Evolutionary conservation across 257 asterid species (phyloP).

Genomic region (Coffea eugenioides): DNA sequence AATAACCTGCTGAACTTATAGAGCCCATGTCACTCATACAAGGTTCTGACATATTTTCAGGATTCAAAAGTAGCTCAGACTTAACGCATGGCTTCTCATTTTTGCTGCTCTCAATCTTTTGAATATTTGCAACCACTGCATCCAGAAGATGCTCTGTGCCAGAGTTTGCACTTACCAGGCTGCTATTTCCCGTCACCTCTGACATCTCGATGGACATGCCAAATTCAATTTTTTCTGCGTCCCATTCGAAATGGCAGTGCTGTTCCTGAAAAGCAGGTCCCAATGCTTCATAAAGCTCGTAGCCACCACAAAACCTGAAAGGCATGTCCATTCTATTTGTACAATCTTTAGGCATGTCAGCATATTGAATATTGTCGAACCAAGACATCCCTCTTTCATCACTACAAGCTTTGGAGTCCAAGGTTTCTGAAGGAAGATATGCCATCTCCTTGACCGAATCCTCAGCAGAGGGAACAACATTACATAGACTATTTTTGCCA

Average conservation of each 20-base stretch:
- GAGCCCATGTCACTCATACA: slow-evolving; percentile 60
- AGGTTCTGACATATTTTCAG: slow-evolving; percentile 55
- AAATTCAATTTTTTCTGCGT: slow-evolving; percentile 33
- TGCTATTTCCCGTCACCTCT: slow-evolving; percentile 52
- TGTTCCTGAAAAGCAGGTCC: slow-evolving; percentile 68
- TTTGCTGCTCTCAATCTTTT: slow-evolving; percentile 37
- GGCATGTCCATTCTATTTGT: slow-evolving; percentile 36
- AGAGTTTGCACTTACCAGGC: slow-evolving; percentile 50
- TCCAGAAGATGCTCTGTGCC: slow-evolving; percentile 72
- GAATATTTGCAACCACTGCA: slow-evolving; percentile 81
- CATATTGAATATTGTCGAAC: slow-evolving; percentile 28
- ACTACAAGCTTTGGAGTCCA: slow-evolving; percentile 29
- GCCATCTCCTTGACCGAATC: slow-evolving; percentile 31
- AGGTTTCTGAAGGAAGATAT: slow-evolving; percentile 31
- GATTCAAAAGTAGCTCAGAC: slow-evolving; percentile 43
- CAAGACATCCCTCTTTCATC: slow-evolving; percentile 22
- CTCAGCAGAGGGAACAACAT: slow-evolving; percentile 30
- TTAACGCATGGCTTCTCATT: slow-evolving; percentile 43
- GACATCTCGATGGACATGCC: slow-evolving; percentile 60
- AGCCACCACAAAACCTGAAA: slow-evolving; percentile 64
- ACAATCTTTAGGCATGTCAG: slow-evolving; percentile 35
- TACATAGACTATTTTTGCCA: slow-evolving; percentile 25
- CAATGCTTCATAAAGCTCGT: slow-evolving; percentile 83
- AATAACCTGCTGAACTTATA: slow-evolving; percentile 64
- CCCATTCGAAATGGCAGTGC: slow-evolving; percentile 36